Evolutionary conservation across 768 basidiomycete species (phyloP), one percentile per base, ranked within the genome.

Genomic region (Dendrothele bispora): DNA sequence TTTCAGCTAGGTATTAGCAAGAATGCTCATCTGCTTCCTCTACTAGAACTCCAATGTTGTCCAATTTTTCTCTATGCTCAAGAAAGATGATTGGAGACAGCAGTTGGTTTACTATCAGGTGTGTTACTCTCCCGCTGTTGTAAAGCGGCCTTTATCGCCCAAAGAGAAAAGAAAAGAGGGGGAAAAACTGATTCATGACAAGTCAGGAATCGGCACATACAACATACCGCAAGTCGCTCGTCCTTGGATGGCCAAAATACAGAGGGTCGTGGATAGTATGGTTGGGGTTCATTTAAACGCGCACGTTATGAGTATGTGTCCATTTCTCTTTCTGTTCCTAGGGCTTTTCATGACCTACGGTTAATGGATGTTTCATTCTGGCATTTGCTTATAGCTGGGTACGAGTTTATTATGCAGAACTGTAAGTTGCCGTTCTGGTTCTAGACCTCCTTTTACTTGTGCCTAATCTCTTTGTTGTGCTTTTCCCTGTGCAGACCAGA

Each of bases 151-250:
- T 24, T 4, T 20, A 30, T 21, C 34, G 1, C 12, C 11, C 22
- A 17, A 21, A 14, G 17, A 21, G n/a, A 3, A 20, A 15, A 11
- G 27, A 18, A 28, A 12, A 11, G 20, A 15, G 32, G 28, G 32
- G 21, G 2, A 25, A 2, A 27, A 44, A 21, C 46, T 47, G 12
- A 42, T 27, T 34, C 30, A 21, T 5, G 17, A 14, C 14, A 30
- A 54, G 74, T 74, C 82, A 22, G 82, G 83, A 5, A 83, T 84
- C 37, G 82, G 82, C 3, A 84, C 82, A 1, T 84, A 84, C 45
- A 74, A 71, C 5, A 64, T 69, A 5, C 79, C 79, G 1, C 56
- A 77, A 50, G 66, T 80, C 18, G 78, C 74, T 3, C 77, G 77
- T 2, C 79, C 78, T 0, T 40, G 73, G 4, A 57, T 56, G 55